These are phyloP conservation scores for Aspergillus brasiliensis DNA, from an alignment of 2,329 filamentous ascomycete genomes.

Conservation along the genomic window DNA sequence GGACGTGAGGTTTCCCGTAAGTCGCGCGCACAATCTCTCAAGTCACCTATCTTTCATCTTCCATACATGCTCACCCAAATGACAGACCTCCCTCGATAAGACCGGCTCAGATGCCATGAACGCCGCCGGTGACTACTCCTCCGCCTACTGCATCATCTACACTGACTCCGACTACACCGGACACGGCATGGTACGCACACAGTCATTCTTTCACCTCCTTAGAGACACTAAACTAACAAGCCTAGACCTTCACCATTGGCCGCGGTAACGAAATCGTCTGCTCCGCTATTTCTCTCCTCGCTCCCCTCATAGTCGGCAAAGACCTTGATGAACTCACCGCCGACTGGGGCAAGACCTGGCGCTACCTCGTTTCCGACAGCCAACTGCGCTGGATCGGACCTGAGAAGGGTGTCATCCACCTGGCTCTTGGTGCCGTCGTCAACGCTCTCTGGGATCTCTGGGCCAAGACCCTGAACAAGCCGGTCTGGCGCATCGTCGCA, in stretches of 20 bases:
- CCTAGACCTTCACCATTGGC: constrained; percentile 49
- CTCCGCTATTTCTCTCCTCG: constrained; percentile 76
- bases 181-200: constrained; percentile 44
- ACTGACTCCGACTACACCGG: constrained; percentile 64
- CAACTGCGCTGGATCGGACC: constrained; percentile 93
- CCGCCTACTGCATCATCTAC: constrained; percentile 89
- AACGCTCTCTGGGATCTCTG: constrained; percentile 96
- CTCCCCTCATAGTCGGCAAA: constrained; percentile 72
- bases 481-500: constrained; percentile 85
- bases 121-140: constrained; percentile 85
- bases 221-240: constrained; percentile 6
- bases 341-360: constrained; percentile 87
- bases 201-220: not conserved
- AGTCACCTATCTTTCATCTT: not conserved
- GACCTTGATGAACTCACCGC: constrained; percentile 75
- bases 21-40: constrained; percentile 14
- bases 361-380: constrained; percentile 85
- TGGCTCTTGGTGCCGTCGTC: constrained; percentile 83
- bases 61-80: constrained; percentile 4
- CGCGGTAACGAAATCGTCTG: constrained; percentile 93
- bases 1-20: constrained; percentile 72
- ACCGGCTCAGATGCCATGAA: constrained; percentile 99
- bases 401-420: constrained; percentile 91
- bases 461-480: constrained; percentile 83
- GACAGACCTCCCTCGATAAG: constrained; percentile 83